phyloP scores from a whole-genome alignment of 768 basidiomycete genomes.

The Gloeopeniophorella convolvens region DNA sequence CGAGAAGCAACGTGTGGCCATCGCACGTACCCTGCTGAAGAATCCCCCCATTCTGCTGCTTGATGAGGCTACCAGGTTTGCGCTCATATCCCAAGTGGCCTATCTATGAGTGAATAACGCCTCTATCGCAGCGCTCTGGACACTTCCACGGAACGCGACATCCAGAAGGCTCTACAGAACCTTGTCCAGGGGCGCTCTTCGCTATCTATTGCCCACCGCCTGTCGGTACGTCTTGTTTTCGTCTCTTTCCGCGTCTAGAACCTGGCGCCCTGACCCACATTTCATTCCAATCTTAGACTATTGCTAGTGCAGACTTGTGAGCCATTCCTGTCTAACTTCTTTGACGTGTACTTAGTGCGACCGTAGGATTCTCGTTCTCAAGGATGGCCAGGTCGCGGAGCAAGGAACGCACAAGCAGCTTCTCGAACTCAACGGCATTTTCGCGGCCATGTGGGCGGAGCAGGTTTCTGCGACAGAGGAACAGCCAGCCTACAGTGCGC shows the following conservation, averaged over 20 bases:
- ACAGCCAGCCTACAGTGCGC: conserved; percentile 33
- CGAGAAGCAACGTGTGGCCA: conserved; percentile 85
- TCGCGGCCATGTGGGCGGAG: conserved; percentile 86
- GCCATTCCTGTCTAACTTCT: conserved; percentile 19
- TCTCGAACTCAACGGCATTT: conserved; percentile 60
- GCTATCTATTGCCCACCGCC: conserved; percentile 72
- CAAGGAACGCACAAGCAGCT: conserved; percentile 76
- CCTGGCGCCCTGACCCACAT: conserved; percentile 7
- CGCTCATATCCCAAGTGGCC: background rate
- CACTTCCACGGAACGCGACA: conserved; percentile 85
- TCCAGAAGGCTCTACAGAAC: conserved; percentile 81
- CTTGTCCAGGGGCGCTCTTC: conserved; percentile 68
- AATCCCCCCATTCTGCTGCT: conserved; percentile 77
- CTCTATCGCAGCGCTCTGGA: conserved; percentile 60
- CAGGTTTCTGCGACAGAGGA: conserved; percentile 65
- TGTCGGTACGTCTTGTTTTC: conserved; percentile 47
- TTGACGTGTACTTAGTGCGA: conserved; percentile 10
- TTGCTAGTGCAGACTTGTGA: conserved; percentile 46
- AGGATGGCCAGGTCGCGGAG: conserved; percentile 85
- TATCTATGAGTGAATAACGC: background rate
- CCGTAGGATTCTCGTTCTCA: conserved; percentile 79
- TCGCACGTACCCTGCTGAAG: conserved; percentile 82
- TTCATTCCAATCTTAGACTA: conserved; percentile 35
- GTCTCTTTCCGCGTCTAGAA: conserved; percentile 3
- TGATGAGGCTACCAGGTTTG: conserved; percentile 67